A percentile compares a stretch with the other conserved stretches of the same genome.
Evolutionary conservation across 352 stramenopile species (phyloP).

Genomic region (Phytophthora cryptogea): DNA sequence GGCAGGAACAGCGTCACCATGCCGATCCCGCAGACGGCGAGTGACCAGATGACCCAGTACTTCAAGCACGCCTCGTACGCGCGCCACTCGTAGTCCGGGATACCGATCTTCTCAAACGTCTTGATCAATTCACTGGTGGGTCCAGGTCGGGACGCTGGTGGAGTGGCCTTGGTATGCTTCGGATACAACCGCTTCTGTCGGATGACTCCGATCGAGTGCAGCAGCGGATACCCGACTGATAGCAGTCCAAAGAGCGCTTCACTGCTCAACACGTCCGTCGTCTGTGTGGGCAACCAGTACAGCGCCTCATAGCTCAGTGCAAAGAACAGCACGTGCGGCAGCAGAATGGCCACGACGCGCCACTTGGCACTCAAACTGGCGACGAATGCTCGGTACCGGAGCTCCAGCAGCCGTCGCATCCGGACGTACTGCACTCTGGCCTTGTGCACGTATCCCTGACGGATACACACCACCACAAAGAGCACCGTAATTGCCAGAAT

Average conservation of each 20-base stretch:
- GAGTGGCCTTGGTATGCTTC: slow-evolving; percentile 27
- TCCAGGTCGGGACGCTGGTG: slow-evolving; percentile 7
- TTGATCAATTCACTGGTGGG: slow-evolving; percentile 31
- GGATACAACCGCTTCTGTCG: slow-evolving; percentile 54
- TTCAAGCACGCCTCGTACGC: slow-evolving; percentile 79
- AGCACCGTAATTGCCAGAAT: slow-evolving; percentile 34
- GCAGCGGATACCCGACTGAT: slow-evolving; percentile 64
- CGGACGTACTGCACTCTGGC: slow-evolving; percentile 53
- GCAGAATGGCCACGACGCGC: slow-evolving; percentile 53
- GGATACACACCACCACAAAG: slow-evolving; percentile 54
- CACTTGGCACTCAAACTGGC: slow-evolving; percentile 74
- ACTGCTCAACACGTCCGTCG: slow-evolving; percentile 59
- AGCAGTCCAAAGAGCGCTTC: slow-evolving; percentile 64
- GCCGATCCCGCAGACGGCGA: slow-evolving; percentile 47
- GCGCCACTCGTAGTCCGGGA: slow-evolving; percentile 62
- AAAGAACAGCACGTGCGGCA: slow-evolving; percentile 77
- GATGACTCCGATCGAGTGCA: slow-evolving; percentile 68
- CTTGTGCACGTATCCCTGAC: slow-evolving; percentile 69
- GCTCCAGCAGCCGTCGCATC: slow-evolving; percentile 52
- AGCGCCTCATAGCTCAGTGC: slow-evolving; percentile 59
- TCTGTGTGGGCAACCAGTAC: slow-evolving; percentile 50
- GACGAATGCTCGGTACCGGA: slow-evolving; percentile 74
- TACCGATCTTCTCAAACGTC: slow-evolving; percentile 37
- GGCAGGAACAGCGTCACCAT: slow-evolving; percentile 74
- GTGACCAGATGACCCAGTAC: slow-evolving; percentile 86